Evolutionary conservation across 176 grass and related monocot species (phyloP), one percentile per base, ranked within the genome.

Genomic region (Carex parvula): DNA sequence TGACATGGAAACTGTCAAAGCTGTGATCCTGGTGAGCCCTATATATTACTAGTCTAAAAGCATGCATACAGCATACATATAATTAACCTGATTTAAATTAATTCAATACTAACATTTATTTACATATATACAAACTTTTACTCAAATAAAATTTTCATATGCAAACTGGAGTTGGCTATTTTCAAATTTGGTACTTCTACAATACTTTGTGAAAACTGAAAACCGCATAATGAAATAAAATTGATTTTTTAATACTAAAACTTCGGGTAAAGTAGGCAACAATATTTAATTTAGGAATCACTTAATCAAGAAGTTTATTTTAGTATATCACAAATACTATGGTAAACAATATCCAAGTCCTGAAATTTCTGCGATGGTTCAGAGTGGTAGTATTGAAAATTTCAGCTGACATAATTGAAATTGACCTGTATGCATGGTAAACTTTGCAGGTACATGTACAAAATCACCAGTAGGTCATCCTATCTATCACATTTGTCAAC

Each of bases 1-100:
- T 8, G 90, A 89, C 24, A 91, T 89, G 1, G 89, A 89, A 59
- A 89, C 88, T 69, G 84, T 93, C 84, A 93, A 91, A 32, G 69
- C 71, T 16, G 81, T 91, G 21, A 87, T 93, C 41, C 16, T 88
- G 16, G 91, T 93, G 60, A 84, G 60, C 39, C 53, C 41, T n/a
- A n/a, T n/a, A n/a, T 24, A 6, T 33, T 8, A 66, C 26, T 21
- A 11, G 10, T 12, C 37, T 29, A 20, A 41, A 21, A 66, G 6
- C 70, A 5, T n/a, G n/a, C n/a, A n/a, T n/a, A n/a, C n/a, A n/a
- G 2, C 68, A 72, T 58, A 11, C 39, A 82, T 50, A 2, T 12
- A 50, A 50, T 50, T 12, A 0, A 50, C 3, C 11, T 82, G 21
- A 84, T 32, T 62, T 54, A 63, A 6, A 1, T n/a, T n/a, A n/a